Conservation (phyloP, 331 rosid species). For the Acacia concinna region DNA sequence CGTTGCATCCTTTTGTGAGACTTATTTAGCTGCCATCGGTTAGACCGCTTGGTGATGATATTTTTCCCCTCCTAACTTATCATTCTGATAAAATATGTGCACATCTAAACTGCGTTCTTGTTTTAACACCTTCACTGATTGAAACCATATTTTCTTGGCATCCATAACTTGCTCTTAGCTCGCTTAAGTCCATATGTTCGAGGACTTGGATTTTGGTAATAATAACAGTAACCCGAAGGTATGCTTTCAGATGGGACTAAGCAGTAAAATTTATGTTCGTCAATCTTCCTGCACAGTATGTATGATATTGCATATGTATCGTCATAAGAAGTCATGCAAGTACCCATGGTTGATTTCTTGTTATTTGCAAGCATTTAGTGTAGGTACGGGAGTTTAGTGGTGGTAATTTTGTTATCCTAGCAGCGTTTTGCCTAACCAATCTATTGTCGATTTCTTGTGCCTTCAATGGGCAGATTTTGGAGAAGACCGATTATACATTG, state of each 20-base stretch:
- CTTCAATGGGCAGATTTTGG: slow-evolving; percentile 66
- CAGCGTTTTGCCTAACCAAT: slow-evolving; percentile 18
- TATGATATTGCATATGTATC: slow-evolving; percentile 6
- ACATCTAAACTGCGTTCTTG: not conserved
- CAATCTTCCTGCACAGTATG: not conserved
- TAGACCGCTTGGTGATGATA: not conserved
- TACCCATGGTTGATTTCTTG: not conserved
- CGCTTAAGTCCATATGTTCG: not conserved
- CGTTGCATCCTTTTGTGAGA: not conserved
- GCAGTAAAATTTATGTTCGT: not conserved
- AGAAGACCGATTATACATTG: slow-evolving; percentile 71
- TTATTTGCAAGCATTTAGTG: not conserved
- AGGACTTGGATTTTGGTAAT: not conserved
- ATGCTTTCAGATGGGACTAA: slow-evolving; percentile 5
- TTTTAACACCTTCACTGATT: not conserved
- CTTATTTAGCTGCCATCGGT: not conserved
- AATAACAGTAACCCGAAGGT: not conserved
- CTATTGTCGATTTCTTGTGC: slow-evolving; percentile 6
- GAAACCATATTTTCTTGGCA: slow-evolving; percentile 5
- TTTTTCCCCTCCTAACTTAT: not conserved
- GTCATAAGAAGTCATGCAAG: slow-evolving; percentile 1
- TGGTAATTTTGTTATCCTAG: slow-evolving; percentile 15
- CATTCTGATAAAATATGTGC: not conserved
- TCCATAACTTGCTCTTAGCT: not conserved
- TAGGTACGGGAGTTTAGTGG: slow-evolving; percentile 6